Evolutionary conservation across 2,329 filamentous ascomycete species (phyloP), one percentile per base, ranked within the genome.

Genomic region (Phaeosphaeriaceae sp.): DNA sequence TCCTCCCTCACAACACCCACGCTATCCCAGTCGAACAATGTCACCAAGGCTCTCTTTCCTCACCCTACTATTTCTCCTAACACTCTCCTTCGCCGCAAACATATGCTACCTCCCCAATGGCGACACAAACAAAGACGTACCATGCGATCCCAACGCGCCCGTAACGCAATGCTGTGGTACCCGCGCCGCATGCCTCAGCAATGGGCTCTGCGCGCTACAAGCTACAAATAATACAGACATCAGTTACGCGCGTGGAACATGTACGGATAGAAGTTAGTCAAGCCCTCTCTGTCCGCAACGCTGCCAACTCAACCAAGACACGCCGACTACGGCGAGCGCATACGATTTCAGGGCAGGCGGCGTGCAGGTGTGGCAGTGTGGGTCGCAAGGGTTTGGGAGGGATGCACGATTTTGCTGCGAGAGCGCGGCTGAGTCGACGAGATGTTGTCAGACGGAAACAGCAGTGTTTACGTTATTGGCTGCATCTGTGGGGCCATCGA

Each of bases 21-120:
- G n/a, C n/a, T n/a, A n/a, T n/a, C n/a, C n/a, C n/a, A n/a, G n/a
- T n/a, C n/a, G n/a, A 5, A 5, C 30, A 33, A 33, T 33, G 5
- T 13, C 30, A 33, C 30, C 4, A 12, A 33, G 16, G n/a, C 33
- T 36, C 15, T 36, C 33, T 17, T 6, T 36, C 12, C 32, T 26
- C 20, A 23, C 13, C 6, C 36, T 39, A 2, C 20, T 15, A 7
- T 26, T 13, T 26, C 7, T 41, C 38, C 23, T 17, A n/a, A 2
- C 30, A 18, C 12, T 16, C 17, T 23, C 41, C 32, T 11, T 43
- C 41, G 30, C 41, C 9, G 33, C 17, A 13, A 54, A 41, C 20
- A 43, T 34, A 23, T 58, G 55, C 44, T 58, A 58, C 45, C 42
- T 50, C 15, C 55, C 52, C 33, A 46, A 58, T 30, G 49, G 55